These are phyloP conservation scores for Ettlia oleoabundans DNA, from an alignment of 139 green algal species.

Conservation along the genomic window DNA sequence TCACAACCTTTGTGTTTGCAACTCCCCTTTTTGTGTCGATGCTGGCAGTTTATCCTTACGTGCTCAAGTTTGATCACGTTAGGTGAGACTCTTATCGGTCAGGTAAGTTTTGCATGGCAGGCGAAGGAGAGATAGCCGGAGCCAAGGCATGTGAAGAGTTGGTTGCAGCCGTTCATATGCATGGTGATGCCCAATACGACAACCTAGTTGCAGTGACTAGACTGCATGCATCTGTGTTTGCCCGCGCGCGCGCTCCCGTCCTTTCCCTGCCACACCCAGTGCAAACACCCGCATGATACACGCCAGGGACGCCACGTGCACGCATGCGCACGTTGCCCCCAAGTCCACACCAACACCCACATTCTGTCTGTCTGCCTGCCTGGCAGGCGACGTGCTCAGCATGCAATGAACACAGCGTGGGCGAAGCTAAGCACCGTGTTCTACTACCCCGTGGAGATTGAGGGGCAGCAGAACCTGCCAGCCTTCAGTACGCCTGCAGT, in stretches of 20 bases:
- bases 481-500: constrained; percentile 75
- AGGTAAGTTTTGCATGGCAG: no score
- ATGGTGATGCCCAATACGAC: no score
- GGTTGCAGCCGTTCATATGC: not conserved
- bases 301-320: no score
- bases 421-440: constrained; percentile 81
- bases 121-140: no score
- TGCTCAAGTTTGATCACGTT: constrained; percentile 82
- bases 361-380: no score
- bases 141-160: not conserved
- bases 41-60: constrained; percentile 78
- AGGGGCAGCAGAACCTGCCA: constrained; percentile 91
- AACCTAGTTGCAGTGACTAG: no score
- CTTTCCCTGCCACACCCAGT: not conserved
- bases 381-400: constrained; percentile 68
- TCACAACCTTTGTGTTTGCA: constrained; percentile 77
- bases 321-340: no score
- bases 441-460: constrained; percentile 87
- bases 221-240: not conserved
- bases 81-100: no score
- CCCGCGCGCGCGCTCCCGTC: no score
- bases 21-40: constrained; percentile 90
- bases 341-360: no score
- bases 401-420: constrained; percentile 96
- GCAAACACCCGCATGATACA: no score